Evolutionary conservation across 352 stramenopile species (phyloP), one percentile per base, ranked within the genome.

Genomic region (Pythium phragmiticola): DNA sequence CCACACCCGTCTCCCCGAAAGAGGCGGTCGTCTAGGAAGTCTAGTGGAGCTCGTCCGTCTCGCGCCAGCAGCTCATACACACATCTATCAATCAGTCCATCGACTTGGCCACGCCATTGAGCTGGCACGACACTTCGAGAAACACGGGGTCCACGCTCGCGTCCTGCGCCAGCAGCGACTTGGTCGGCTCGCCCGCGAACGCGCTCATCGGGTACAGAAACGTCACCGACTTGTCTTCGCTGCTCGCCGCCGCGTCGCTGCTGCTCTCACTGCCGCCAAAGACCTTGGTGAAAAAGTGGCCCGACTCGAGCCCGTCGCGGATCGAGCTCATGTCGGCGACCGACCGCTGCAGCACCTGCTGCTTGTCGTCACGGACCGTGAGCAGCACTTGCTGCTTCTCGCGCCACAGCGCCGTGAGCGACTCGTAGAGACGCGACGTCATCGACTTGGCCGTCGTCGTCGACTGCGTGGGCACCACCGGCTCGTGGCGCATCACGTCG

Each of bases 351-450:
- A 80, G 82, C 45, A 90, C 80, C 46, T 86, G 64, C 65, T 91
- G 86, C 65, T 89, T 89, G 63, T 77, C 72, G 58, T 92, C 73
- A 61, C 78, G 58, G 21, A 94, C 76, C 12, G 83, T 92, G 21
- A 90, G 65, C 52, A 94, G 53, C 58, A 94, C 86, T 60, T 92
- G 84, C 67, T 90, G 89, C 77, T 94, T 94, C 66, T 94, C 86
- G 42, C 80, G 83, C 86, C 86, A 94, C 23, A 94, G 63, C 46
- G 75, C 74, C 34, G 86, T 92, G 28, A 94, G 69, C 78, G 88
- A 89, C 63, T 87, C 74, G 62, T 92, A 92, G 50, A 92, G 63
- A 23, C 76, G 77, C 61, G 78, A 88, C 19, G 84, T 85, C 63
- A 88, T 77, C 41, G 82, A 72, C 39, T 53, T 72, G 64, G 73